Conservation (phyloP, 192 early-diverging fungal species). For the Backusella liffmaniae region DNA sequence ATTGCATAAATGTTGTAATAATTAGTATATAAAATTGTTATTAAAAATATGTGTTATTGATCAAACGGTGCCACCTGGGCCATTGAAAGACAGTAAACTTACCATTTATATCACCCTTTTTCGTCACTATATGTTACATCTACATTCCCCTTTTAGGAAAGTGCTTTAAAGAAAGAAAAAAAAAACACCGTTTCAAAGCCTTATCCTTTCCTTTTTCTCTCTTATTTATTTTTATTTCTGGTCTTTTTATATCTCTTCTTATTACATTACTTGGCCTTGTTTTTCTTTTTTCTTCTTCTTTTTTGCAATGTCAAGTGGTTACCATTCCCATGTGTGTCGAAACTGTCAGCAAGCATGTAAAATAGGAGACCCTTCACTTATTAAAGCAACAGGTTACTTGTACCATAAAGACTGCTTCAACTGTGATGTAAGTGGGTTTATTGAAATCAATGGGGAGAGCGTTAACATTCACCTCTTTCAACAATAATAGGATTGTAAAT, state of each 20-base stretch:
- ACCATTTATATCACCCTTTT: background rate
- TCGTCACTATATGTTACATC: background rate
- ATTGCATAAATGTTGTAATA: background rate
- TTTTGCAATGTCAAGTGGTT: background rate
- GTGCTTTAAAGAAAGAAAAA: background rate
- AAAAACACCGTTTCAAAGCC: background rate
- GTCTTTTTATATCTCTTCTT: background rate
- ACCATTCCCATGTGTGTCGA: slow-evolving; percentile 2
- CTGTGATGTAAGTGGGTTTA: slow-evolving; percentile 13
- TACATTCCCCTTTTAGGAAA: background rate
- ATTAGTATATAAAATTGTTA: background rate
- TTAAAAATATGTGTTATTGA: background rate
- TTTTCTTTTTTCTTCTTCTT: background rate
- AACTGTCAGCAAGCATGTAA: slow-evolving; percentile 1
- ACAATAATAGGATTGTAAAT: slow-evolving; percentile 36
- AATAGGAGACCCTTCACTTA: slow-evolving; percentile 4
- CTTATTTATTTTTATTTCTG: background rate
- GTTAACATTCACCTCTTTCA: background rate
- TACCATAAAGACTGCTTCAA: slow-evolving; percentile 25
- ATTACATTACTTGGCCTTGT: background rate
- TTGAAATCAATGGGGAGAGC: background rate
- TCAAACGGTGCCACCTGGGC: background rate
- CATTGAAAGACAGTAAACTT: background rate
- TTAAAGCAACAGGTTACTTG: slow-evolving; percentile 9
- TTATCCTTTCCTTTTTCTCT: background rate